A percentile compares a stretch with the other conserved stretches of the same genome.
Conservation (phyloP, 176 grass and related monocot species). For the Juncus inflexus region DNA sequence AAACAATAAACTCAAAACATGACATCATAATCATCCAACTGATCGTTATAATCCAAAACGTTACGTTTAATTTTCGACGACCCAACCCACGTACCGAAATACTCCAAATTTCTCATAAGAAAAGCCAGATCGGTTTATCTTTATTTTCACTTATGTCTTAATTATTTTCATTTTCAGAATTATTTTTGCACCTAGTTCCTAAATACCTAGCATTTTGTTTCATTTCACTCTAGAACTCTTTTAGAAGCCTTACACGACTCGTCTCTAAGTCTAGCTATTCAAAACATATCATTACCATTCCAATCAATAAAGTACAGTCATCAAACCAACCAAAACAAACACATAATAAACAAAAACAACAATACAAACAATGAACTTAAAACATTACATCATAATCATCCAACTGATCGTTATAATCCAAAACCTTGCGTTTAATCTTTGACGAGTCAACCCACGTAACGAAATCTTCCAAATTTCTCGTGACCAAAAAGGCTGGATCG, state of each 20-base stretch:
- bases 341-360: no score
- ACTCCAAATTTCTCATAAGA: slow-evolving; percentile 91
- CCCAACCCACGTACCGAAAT: slow-evolving; percentile 89
- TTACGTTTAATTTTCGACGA: slow-evolving; percentile 79
- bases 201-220: no score
- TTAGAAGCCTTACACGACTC: no score
- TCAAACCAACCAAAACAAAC: no score
- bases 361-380: no score
- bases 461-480: slow-evolving; percentile 96
- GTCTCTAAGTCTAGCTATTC: no score
- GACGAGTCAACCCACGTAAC: slow-evolving; percentile 87
- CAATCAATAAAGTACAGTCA: no score
- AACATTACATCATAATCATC: slow-evolving; percentile 69
- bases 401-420: slow-evolving; percentile 57
- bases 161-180: no score
- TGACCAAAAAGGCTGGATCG: slow-evolving; percentile 74
- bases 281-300: no score
- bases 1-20: slow-evolving; percentile 26
- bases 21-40: slow-evolving; percentile 64
- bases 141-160: no score
- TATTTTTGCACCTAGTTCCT: no score
- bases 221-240: no score
- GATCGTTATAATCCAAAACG: slow-evolving; percentile 54
- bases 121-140: slow-evolving; percentile 71
- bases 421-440: slow-evolving; percentile 66